Conservation (phyloP, 495 filamentous ascomycete genomes). For the Bryoglossum gracile region DNA sequence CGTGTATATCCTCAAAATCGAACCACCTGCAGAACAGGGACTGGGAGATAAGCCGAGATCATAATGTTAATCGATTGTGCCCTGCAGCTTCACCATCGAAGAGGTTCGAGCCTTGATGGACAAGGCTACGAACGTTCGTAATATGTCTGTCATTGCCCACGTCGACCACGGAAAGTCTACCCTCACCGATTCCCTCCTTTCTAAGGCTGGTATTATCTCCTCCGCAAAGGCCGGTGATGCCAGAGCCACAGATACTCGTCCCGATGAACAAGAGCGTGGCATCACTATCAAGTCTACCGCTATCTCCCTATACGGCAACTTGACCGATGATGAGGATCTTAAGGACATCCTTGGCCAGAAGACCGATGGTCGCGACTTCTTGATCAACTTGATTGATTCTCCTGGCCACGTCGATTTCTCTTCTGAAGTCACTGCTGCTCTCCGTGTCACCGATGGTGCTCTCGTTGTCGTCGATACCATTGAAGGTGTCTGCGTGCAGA, state of each 20-base stretch:
- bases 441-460: constrained; percentile 99
- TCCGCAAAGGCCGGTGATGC: constrained; percentile 93
- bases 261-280: constrained; percentile 98
- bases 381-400: constrained; percentile 99
- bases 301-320: constrained; percentile 92
- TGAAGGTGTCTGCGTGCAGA: constrained; percentile 99
- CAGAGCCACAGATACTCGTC: constrained; percentile 93
- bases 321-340: constrained; percentile 75
- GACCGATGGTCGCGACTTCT: constrained; percentile 86
- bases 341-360: constrained; percentile 88
- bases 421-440: constrained; percentile 97
- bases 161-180: constrained; percentile 99
- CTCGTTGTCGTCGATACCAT: constrained; percentile 99
- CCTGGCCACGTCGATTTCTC: constrained; percentile 99
- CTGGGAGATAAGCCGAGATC: constrained; percentile 10
- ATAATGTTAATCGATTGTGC: constrained; percentile 17
- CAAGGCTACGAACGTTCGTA: constrained; percentile 95
- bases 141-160: constrained; percentile 99
- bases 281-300: constrained; percentile 99
- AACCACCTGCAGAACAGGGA: too few relatives aligned
- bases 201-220: constrained; percentile 99
- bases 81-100: constrained; percentile 92
- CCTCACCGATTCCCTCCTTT: constrained; percentile 96
- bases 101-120: constrained; percentile 97
- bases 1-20: too few relatives aligned